A percentile compares a stretch with the other conserved stretches of the same genome.
Evolutionary conservation across 768 basidiomycete genomes (phyloP).

Genomic region (Hysterangium stoloniferum): DNA sequence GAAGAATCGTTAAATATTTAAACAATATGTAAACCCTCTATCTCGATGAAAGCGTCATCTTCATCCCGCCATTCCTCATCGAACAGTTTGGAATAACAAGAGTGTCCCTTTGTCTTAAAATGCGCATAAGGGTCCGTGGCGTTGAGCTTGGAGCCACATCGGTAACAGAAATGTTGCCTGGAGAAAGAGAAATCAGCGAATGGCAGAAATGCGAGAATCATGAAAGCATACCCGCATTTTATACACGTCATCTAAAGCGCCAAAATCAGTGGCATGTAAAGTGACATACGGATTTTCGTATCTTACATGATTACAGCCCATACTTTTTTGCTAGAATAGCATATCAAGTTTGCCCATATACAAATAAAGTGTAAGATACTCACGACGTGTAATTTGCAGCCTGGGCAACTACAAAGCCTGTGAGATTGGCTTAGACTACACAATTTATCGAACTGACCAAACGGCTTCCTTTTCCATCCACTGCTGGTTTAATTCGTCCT

Average conservation of each 20-base stretch:
- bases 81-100: conserved; percentile 63
- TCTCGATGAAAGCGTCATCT: conserved; percentile 40
- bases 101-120: conserved; percentile 45
- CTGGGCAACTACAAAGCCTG: conserved; percentile 41
- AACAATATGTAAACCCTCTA: conserved; percentile 40
- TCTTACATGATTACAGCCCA: conserved; percentile 87
- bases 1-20: conserved; percentile 20
- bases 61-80: conserved; percentile 39
- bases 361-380: conserved; percentile 18
- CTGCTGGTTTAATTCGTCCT: conserved; percentile 65
- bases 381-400: conserved; percentile 59
- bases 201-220: not conserved
- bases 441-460: conserved; percentile 22
- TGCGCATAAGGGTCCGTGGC: conserved; percentile 55
- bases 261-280: conserved; percentile 21
- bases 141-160: conserved; percentile 53
- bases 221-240: conserved; percentile 39
- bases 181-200: not conserved
- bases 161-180: conserved; percentile 71
- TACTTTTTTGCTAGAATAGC: conserved; percentile 39
- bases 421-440: not conserved
- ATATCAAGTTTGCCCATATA: not conserved
- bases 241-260: conserved; percentile 61
- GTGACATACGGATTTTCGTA: conserved; percentile 24
- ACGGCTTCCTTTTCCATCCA: conserved; percentile 69